Evolutionary conservation across 306 rosid species (phyloP), one percentile per base, ranked within the genome.

Genomic region (Lathyrus aphaca): DNA sequence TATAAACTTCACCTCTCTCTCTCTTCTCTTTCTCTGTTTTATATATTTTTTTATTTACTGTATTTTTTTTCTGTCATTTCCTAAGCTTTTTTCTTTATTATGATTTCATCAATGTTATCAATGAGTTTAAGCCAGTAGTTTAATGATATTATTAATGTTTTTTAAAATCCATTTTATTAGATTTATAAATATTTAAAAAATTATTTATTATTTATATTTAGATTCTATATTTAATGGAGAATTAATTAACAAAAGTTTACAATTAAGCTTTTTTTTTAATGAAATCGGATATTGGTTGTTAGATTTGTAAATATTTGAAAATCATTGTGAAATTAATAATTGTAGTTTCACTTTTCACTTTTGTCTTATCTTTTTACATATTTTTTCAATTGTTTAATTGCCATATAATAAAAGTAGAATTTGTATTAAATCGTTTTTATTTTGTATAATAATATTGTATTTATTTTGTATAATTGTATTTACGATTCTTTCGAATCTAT

Each of bases 1-100:
- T 23, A 50, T 17, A 50, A 50, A 50, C 56, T 50, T 50, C 56
- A 17, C 56, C 56, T 50, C 56, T 50, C 56, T 50, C 56, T 49
- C 19, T 8, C 19, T 23, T 53, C 32, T 53, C n/a, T 21, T 0
- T 53, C 25, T 11, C 18, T 7, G 1, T 2, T 15, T 16, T 16
- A 15, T 16, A 15, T 48, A 48, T 15, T 2, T 5, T 2, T 16
- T 6, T 49, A 16, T 49, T 51, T 16, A 63, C 39, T 18, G 23
- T 17, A 42, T 42, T 21, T 27, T 27, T 53, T 42, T 53, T 5
- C 39, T 48, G 5, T 40, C 30, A 25, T 51, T 62, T 50, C 66
- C 59, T 16, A 65, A 8, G 10, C 3, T 30, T 3, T 5, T 27
- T 15, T 19, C 42, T 67, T 50, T 49, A 35, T 6, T 35, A 35